Evolutionary conservation across 495 filamentous ascomycete genomes (phyloP).

Genomic region (Aspergillus leporis): DNA sequence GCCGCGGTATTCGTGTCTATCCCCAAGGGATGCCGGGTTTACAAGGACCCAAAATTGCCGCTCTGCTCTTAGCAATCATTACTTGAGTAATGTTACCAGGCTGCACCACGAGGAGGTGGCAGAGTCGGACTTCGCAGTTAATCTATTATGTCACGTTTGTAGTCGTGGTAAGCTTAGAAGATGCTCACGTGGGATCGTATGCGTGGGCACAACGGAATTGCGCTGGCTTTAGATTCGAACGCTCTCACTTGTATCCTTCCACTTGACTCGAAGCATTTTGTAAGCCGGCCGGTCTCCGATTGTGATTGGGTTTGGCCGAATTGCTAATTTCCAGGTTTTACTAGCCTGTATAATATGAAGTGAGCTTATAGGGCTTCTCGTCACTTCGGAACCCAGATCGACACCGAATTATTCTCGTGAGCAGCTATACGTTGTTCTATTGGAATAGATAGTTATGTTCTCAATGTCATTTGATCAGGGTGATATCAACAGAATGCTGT

Average conservation of each 20-base stretch:
- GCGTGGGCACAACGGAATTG: no score
- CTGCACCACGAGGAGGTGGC: no score
- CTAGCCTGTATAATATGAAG: not conserved
- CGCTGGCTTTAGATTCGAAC: not conserved
- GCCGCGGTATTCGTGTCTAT: no score
- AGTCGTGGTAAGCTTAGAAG: not conserved
- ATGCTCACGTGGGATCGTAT: no score
- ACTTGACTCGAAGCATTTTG: not conserved
- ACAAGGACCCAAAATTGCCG: no score
- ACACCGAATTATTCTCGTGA: not conserved
- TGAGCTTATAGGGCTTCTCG: not conserved
- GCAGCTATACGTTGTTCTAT: not conserved
- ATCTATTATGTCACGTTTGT: not conserved
- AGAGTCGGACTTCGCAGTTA: no score
- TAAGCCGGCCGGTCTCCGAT: no score
- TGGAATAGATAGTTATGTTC: not conserved
- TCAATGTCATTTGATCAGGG: not conserved
- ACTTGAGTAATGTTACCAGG: no score
- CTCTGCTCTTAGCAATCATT: no score
- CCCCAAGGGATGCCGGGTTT: no score
- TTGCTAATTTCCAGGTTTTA: not conserved
- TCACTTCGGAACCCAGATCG: not conserved
- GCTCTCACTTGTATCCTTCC: not conserved
- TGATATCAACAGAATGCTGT: not conserved
- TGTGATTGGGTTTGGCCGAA: no score